Evolutionary conservation across 495 filamentous ascomycete species (phyloP).

Genomic region (Daldinia loculata): DNA sequence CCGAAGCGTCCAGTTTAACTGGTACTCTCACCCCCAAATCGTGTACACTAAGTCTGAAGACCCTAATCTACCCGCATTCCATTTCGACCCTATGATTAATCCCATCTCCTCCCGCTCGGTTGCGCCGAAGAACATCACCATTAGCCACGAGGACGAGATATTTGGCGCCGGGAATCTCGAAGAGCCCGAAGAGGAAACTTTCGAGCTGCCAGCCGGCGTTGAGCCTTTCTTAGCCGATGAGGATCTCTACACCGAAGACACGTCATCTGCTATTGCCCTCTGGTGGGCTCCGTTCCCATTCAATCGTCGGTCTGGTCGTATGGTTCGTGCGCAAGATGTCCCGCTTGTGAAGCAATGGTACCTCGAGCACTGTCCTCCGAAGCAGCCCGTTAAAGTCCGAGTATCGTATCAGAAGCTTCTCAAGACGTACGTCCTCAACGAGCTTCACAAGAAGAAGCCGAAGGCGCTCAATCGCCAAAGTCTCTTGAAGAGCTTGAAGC

Average conservation of each 20-base stretch:
- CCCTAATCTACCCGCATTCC: conserved; percentile 90
- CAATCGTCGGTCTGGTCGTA: conserved; percentile 93
- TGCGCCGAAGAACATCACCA: conserved; percentile 90
- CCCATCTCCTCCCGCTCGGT: conserved; percentile 96
- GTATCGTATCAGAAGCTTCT: conserved; percentile 99
- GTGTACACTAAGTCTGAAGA: conserved; percentile 92
- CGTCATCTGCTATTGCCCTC: conserved; percentile 87
- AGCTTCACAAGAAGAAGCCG: conserved; percentile 91
- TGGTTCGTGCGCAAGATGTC: conserved; percentile 97
- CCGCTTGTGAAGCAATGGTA: conserved; percentile 99
- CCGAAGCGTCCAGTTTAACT: conserved; percentile 89
- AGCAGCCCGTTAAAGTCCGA: conserved; percentile 93
- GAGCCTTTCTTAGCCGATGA: conserved; percentile 92
- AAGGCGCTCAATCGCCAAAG: conserved; percentile 97
- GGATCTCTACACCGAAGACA: conserved; percentile 88
- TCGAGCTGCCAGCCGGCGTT: conserved; percentile 79
- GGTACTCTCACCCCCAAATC: conserved; percentile 93
- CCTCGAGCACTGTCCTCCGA: conserved; percentile 88
- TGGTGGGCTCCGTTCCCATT: conserved; percentile 99
- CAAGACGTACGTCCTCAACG: conserved; percentile 96
- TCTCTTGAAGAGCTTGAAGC: conserved; percentile 85
- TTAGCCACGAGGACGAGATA: conserved; percentile 94
- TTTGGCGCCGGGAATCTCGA: conserved; percentile 88
- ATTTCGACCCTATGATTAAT: conserved; percentile 97
- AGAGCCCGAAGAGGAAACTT: conserved; percentile 77